Evolutionary conservation across 2,329 filamentous ascomycete species (phyloP).

Genomic region (Verticillium albo-atrum): DNA sequence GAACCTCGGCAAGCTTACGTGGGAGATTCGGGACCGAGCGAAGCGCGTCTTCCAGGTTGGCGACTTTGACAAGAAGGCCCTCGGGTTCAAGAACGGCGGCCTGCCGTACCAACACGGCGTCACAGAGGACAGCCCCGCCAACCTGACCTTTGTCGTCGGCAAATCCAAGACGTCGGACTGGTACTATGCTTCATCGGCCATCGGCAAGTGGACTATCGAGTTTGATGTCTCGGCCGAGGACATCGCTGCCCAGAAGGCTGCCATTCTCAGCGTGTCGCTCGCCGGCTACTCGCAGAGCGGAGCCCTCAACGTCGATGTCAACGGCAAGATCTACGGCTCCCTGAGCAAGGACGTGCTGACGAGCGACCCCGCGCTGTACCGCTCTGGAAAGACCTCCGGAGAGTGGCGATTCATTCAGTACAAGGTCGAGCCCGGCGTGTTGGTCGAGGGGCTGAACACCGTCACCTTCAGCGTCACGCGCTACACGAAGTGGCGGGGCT

Average conservation of each 20-base stretch:
- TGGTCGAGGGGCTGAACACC: slow-evolving; percentile 5
- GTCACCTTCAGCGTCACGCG: slow-evolving; percentile 6
- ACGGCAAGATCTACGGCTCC: slow-evolving; percentile 5
- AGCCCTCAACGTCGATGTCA: slow-evolving; percentile 6
- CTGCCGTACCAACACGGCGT: slow-evolving; percentile 32
- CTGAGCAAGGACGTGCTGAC: slow-evolving; percentile 6
- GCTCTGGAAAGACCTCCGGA: slow-evolving; percentile 8
- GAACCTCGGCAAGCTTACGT: slow-evolving; percentile 5
- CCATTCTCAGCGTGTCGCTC: slow-evolving; percentile 30
- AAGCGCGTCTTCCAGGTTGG: slow-evolving; percentile 38
- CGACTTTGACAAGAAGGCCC: slow-evolving; percentile 35
- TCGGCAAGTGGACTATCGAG: slow-evolving; percentile 21
- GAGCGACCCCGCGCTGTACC: slow-evolving; percentile 9
- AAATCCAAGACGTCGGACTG: slow-evolving; percentile 28
- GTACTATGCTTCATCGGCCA: slow-evolving; percentile 36
- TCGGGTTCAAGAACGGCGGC: slow-evolving; percentile 35
- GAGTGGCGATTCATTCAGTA: slow-evolving; percentile 11
- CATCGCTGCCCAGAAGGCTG: slow-evolving; percentile 12
- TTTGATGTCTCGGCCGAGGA: slow-evolving; percentile 11
- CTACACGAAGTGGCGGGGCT: slow-evolving; percentile 8
- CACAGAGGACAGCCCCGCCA: slow-evolving; percentile 32
- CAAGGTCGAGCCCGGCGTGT: slow-evolving; percentile 1
- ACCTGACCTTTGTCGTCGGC: slow-evolving; percentile 36
- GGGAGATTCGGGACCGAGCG: background rate
- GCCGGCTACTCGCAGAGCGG: slow-evolving; percentile 28